These are phyloP conservation scores for Neurospora discreta DNA, from an alignment of 495 filamentous ascomycete species.

Conservation along the genomic window DNA sequence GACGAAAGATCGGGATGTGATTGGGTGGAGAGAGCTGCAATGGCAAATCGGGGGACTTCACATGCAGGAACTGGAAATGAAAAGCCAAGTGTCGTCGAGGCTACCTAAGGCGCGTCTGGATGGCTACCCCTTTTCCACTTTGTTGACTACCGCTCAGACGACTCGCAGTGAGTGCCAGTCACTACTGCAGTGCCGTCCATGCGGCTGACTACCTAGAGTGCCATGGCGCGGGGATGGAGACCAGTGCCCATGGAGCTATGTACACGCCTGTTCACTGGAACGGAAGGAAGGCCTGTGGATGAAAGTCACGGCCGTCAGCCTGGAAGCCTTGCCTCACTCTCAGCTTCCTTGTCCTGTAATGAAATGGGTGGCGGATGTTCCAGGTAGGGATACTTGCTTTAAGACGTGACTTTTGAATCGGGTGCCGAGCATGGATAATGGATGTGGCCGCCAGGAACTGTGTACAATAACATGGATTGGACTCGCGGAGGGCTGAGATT, in stretches of 20 bases:
- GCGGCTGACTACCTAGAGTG: not conserved
- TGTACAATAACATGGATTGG: not conserved
- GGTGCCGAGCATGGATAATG: not conserved
- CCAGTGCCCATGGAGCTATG: not conserved
- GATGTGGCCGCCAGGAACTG: not conserved
- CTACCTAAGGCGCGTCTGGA: not conserved
- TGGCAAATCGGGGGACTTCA: slow-evolving; percentile 12
- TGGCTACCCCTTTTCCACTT: slow-evolving; percentile 13
- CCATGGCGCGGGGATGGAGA: not conserved
- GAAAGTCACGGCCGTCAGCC: not conserved
- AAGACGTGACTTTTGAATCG: not conserved
- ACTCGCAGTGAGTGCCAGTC: not conserved
- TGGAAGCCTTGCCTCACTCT: not conserved
- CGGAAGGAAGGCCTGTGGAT: not conserved
- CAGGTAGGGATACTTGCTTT: not conserved
- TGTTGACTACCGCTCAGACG: not conserved
- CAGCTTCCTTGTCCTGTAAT: not conserved
- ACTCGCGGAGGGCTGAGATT: not conserved
- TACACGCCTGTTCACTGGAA: not conserved
- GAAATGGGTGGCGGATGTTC: not conserved
- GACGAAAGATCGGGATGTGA: slow-evolving; percentile 2
- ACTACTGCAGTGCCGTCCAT: not conserved
- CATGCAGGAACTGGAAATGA: slow-evolving; percentile 25
- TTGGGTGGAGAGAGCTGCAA: slow-evolving; percentile 9
- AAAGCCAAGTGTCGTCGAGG: slow-evolving; percentile 3